phyloP scores from a whole-genome alignment of 2,329 filamentous ascomycete species.

The Xylariaceae sp. region DNA sequence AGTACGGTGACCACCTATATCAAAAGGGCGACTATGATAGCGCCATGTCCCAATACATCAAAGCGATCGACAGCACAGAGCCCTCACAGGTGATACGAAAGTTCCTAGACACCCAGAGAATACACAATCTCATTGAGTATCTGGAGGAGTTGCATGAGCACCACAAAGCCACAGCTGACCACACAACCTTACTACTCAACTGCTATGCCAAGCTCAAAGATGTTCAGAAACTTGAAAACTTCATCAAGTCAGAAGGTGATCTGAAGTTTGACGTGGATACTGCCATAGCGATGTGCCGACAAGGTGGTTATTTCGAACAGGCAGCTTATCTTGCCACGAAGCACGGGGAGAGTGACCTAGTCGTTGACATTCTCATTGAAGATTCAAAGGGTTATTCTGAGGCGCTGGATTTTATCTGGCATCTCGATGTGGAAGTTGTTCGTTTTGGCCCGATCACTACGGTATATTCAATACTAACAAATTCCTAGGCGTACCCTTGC shows the following conservation, averaged over 20 bases:
- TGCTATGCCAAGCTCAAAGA: constrained; percentile 98
- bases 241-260: constrained; percentile 92
- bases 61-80: constrained; percentile 92
- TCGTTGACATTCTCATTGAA: constrained; percentile 93
- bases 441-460: constrained; percentile 28
- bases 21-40: constrained; percentile 94
- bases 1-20: constrained; percentile 91
- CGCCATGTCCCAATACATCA: constrained; percentile 98
- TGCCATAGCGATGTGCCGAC: constrained; percentile 93
- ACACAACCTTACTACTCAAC: constrained; percentile 90
- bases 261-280: constrained; percentile 96
- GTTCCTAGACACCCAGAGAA: constrained; percentile 94
- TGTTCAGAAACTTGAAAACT: constrained; percentile 90
- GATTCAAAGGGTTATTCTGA: constrained; percentile 88
- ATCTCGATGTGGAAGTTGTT: constrained; percentile 73
- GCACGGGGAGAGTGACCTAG: constrained; percentile 87
- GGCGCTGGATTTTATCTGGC: constrained; percentile 87
- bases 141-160: constrained; percentile 94
- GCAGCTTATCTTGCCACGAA: constrained; percentile 93
- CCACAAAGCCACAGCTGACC: constrained; percentile 87
- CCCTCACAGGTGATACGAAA: constrained; percentile 95
- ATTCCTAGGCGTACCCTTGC: constrained; percentile 69
- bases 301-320: constrained; percentile 95
- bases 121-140: constrained; percentile 96
- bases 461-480: neutral